Evolutionary conservation across 305 asterid species (phyloP), one percentile per base, ranked within the genome.

Genomic region (Fraxinus baroniana): DNA sequence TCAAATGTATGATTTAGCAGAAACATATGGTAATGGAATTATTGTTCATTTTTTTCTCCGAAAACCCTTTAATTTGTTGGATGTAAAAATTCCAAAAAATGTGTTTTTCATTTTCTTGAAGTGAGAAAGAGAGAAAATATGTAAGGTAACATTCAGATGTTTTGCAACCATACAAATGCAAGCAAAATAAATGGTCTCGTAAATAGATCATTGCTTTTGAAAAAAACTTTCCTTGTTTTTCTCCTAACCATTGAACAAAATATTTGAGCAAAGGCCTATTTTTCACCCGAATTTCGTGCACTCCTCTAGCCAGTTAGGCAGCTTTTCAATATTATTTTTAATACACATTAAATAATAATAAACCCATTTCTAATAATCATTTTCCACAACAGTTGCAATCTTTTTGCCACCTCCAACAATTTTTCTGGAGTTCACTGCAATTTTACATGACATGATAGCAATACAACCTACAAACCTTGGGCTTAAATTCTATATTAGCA

Each of bases 361-460:
- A 55, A 52, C 62, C 62, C 22, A 52, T 52, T 17, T 52, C 75
- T 32, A 13, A 71, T 5, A 32, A 32, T 32, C 24, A 71, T 55
- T 28, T 32, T 71, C 76, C 44, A 71, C 76, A 71, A 71, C 7
- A 26, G 20, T 28, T 8, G n/a, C 28, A 24, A 64, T 24, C 73
- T 57, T 24, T 64, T 64, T 64, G 73, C 73, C 73, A 24, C 73
- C 73, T 24, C 73, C 73, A 64, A 18, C 68, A 57, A 57, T n/a
- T 57, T 18, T 64, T 64, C 33, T 64, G 33, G 73, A 64, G 35
- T 64, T 64, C 3, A 57, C 28, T n/a, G 68, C 74, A 28, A 12
- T 9, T 24, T 66, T 26, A 66, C 74, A 66, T 24, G 18, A 66
- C 74, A 71, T 70, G 41, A 30, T 71, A 32, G 2, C 30, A 28